Evolutionary conservation across 2,329 filamentous ascomycete species (phyloP).

Genomic region (Orbilia blumenaviensis): DNA sequence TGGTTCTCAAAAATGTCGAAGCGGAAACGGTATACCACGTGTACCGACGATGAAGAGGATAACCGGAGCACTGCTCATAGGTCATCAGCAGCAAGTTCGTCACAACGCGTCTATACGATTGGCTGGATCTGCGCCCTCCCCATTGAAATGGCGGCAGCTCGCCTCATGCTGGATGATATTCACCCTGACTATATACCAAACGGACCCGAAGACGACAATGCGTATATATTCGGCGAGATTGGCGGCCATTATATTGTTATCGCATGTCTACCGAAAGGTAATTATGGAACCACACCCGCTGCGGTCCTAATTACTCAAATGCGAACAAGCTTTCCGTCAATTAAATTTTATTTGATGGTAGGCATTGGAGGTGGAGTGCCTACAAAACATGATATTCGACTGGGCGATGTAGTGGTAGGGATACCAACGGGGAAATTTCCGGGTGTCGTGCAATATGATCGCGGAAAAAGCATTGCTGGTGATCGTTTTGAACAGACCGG

Average conservation of each 20-base stretch:
- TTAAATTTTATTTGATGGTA: conserved; percentile 26
- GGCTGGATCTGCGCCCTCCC: conserved; percentile 34
- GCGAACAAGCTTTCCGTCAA: conserved; percentile 14
- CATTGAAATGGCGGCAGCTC: conserved; percentile 18
- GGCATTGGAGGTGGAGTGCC: conserved; percentile 37
- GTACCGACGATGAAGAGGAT: too few relatives aligned
- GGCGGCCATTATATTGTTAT: conserved; percentile 29
- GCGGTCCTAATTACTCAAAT: conserved; percentile 8
- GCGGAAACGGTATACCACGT: too few relatives aligned
- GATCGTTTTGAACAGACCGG: neutral
- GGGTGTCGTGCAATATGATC: conserved; percentile 29
- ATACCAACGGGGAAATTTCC: neutral
- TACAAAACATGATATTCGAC: conserved; percentile 3
- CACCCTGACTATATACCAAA: conserved; percentile 8
- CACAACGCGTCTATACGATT: too few relatives aligned
- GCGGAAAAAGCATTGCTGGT: conserved; percentile 9
- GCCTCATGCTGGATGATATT: conserved; percentile 18
- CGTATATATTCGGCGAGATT: conserved; percentile 14
- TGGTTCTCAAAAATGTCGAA: too few relatives aligned
- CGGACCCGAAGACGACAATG: neutral
- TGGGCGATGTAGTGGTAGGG: conserved; percentile 41
- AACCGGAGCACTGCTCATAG: too few relatives aligned
- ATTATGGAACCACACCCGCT: neutral
- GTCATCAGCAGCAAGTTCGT: too few relatives aligned
- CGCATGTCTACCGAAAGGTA: neutral